Conservation (phyloP, 2,329 filamentous ascomycete genomes). For the Fusarium fracticaudum region DNA sequence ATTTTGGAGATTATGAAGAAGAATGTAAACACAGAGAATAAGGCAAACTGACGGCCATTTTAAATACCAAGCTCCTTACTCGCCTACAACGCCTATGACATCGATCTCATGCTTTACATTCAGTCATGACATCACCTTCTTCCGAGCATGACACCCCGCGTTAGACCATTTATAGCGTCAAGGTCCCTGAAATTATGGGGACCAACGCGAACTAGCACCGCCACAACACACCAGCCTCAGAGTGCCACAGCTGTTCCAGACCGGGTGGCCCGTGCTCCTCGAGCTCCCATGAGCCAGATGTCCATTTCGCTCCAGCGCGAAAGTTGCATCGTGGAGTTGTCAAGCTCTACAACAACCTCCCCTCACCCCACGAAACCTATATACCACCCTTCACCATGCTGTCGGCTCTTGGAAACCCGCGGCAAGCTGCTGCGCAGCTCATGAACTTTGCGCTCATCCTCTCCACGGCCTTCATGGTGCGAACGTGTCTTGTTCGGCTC, state of each 20-base stretch:
- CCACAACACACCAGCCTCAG: conserved; percentile 18
- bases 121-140: conserved; percentile 44
- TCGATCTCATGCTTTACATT: conserved; percentile 31
- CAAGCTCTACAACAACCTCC: conserved; percentile 19
- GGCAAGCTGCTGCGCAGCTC: conserved; percentile 82
- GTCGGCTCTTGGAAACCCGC: conserved; percentile 75
- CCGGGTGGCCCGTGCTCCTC: conserved; percentile 19
- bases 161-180: conserved; percentile 26
- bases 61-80: conserved; percentile 28
- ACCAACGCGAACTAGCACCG: background rate
- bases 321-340: conserved; percentile 32
- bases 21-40: background rate
- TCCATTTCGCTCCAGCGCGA: conserved; percentile 25
- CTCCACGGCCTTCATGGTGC: conserved; percentile 88
- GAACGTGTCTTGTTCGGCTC: background rate
- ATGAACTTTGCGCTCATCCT: conserved; percentile 93
- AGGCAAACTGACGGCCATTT: conserved; percentile 3
- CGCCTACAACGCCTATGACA: conserved; percentile 38
- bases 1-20: background rate
- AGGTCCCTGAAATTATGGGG: conserved; percentile 28
- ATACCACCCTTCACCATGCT: conserved; percentile 62
- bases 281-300: conserved; percentile 38
- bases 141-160: conserved; percentile 10
- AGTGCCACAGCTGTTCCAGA: conserved; percentile 21
- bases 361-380: background rate